Conservation (phyloP, 768 basidiomycete species). For the Serendipita sp. region DNA sequence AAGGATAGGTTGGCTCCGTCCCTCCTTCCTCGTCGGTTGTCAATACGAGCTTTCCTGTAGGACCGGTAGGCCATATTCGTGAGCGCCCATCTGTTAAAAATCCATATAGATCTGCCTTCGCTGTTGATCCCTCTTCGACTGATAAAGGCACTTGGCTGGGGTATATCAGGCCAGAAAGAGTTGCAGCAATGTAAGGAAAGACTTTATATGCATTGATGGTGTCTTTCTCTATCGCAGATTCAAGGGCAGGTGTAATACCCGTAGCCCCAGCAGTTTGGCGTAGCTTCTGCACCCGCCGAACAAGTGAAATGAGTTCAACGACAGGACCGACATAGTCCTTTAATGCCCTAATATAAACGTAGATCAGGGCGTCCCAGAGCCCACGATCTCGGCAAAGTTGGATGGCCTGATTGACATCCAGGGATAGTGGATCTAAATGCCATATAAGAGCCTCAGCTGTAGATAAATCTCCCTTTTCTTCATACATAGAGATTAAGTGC, state of each 20-base stretch:
- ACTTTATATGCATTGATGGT: slow-evolving; percentile 78
- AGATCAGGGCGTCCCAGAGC: slow-evolving; percentile 87
- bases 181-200: slow-evolving; percentile 70
- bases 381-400: slow-evolving; percentile 64
- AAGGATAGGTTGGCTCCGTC: slow-evolving; percentile 75
- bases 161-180: slow-evolving; percentile 69
- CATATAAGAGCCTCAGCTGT: slow-evolving; percentile 81
- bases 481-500: slow-evolving; percentile 61
- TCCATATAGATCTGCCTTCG: slow-evolving; percentile 56
- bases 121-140: slow-evolving; percentile 44
- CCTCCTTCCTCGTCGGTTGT: slow-evolving; percentile 62
- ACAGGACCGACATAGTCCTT: slow-evolving; percentile 80
- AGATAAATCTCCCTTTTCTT: slow-evolving; percentile 50
- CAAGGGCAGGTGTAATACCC: slow-evolving; percentile 12
- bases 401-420: slow-evolving; percentile 91
- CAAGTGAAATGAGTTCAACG: slow-evolving; percentile 64
- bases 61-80: slow-evolving; percentile 56
- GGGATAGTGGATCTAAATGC: slow-evolving; percentile 80
- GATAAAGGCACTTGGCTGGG: slow-evolving; percentile 65
- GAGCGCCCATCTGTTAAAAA: slow-evolving; percentile 79
- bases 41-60: slow-evolving; percentile 55
- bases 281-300: slow-evolving; percentile 48
- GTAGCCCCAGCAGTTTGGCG: slow-evolving; percentile 17
- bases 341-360: slow-evolving; percentile 80
- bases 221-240: slow-evolving; percentile 33